Evolutionary conservation across 768 basidiomycete genomes (phyloP), one percentile per base, ranked within the genome.

Genomic region (Russula earlei): DNA sequence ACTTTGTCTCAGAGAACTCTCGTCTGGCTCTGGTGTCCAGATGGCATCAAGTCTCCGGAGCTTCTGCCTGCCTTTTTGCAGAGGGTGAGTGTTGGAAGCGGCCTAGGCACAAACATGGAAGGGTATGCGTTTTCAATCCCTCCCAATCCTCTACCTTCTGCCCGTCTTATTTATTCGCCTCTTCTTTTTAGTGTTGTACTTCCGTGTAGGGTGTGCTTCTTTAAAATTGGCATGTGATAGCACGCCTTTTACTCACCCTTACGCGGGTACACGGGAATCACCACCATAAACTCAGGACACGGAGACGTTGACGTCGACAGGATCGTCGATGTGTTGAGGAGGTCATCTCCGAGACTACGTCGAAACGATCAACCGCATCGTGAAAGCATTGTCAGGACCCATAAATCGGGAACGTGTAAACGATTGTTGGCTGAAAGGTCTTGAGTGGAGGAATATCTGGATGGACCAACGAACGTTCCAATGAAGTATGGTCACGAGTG

Each of bases 41-140:
- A 83, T 0, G 93, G 91, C 5, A 66, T 94, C n/a, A 71, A 71
- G 24, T 85, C 88, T 0, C 70, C 79, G 7, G 90, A 95, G 63
- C 70, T 98, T 29, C 60, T 97, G 44, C 87, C 90, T 6, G 77
- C 83, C 44, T 75, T 98, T 25, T 74, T 74, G 44, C 77, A 83
- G 67, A 80, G 78, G 58, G 83, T 98, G 53, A 77, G 96, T 40
- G 82, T 91, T 36, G 91, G 96, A 37, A 93, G 85, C 36, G 95
- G 96, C 10, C 69, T 99, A 24, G 55, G 59, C 19, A 48, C 54
- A 20, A 45, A n/a, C n/a, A n/a, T n/a, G 52, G 37, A 33, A 56
- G 49, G 60, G 56, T 49, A 52, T 11, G 34, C 43, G 47, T 55
- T n/a, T n/a, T n/a, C n/a, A n/a, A n/a, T n/a, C n/a, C n/a, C n/a